These are phyloP conservation scores for Zygosaccharomyces pseudorouxii DNA, from an alignment of 805 yeast species.

Conservation along the genomic window DNA sequence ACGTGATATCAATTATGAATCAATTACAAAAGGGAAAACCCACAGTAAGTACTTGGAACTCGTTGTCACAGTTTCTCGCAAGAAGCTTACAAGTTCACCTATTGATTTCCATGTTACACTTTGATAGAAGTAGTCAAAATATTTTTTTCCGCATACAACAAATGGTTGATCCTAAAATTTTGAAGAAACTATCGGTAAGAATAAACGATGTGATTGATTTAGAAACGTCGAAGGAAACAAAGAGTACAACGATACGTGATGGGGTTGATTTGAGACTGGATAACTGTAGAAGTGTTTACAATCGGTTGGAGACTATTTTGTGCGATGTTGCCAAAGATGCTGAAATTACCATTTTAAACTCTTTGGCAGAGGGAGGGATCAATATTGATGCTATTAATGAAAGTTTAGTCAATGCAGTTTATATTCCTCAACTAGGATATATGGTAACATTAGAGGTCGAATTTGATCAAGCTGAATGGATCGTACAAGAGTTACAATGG, in stretches of 20 bases:
- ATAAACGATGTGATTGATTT: slow-evolving; percentile 36
- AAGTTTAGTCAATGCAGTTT: slow-evolving; percentile 35
- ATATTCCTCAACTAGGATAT: slow-evolving; percentile 46
- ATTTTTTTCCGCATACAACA: slow-evolving; percentile 18
- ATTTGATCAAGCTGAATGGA: slow-evolving; percentile 1
- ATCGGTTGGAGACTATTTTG: slow-evolving; percentile 34
- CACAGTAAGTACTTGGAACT: slow-evolving; percentile 31
- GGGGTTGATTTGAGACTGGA: slow-evolving; percentile 33
- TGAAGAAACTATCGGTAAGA: slow-evolving; percentile 12
- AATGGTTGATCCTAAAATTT: slow-evolving; percentile 6
- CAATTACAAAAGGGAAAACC: slow-evolving; percentile 29
- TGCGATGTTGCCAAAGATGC: slow-evolving; percentile 19
- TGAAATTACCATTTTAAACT: slow-evolving; percentile 10
- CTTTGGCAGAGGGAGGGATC: slow-evolving; percentile 7
- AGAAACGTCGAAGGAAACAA: slow-evolving; percentile 32
- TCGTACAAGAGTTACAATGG: slow-evolving; percentile 27
- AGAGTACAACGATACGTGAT: slow-evolving; percentile 29
- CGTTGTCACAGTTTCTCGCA: slow-evolving; percentile 24
- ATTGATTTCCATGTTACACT: slow-evolving; percentile 12
- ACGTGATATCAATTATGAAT: slow-evolving; percentile 25
- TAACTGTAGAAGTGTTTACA: slow-evolving; percentile 24
- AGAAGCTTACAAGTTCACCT: slow-evolving; percentile 17
- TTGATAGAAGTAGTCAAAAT: slow-evolving; percentile 1
- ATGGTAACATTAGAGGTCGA: slow-evolving; percentile 30
- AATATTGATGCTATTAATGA: slow-evolving; percentile 5